These are phyloP conservation scores for Penicillium sclerotigenum DNA, from an alignment of 2,329 filamentous ascomycete species.

Conservation along the genomic window DNA sequence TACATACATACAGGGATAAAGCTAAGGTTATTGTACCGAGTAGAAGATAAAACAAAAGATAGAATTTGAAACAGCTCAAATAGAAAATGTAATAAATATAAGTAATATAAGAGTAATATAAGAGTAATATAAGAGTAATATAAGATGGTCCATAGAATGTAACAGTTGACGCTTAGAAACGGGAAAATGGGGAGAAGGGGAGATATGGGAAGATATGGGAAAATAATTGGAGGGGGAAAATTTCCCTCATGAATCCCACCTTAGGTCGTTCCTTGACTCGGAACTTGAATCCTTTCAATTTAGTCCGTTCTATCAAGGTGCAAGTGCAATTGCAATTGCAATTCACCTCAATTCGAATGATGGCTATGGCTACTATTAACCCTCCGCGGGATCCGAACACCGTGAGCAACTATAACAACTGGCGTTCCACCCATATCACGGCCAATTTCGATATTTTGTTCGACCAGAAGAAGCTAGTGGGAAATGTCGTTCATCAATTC, in stretches of 20 bases:
- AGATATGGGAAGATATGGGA: not conserved
- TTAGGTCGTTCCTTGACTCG: slow-evolving; percentile 4
- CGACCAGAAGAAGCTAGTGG: slow-evolving; percentile 69
- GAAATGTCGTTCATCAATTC: slow-evolving; percentile 72
- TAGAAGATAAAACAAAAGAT: too few relatives aligned
- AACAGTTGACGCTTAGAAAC: slow-evolving; percentile 17
- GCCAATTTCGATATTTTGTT: slow-evolving; percentile 84
- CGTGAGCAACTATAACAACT: slow-evolving; percentile 84
- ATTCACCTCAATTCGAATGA: slow-evolving; percentile 29
- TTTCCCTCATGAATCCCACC: slow-evolving; percentile 6
- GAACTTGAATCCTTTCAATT: not conserved
- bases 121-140: not conserved
- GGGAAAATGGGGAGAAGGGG: not conserved
- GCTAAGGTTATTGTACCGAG: not conserved
- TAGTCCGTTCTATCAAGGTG: not conserved
- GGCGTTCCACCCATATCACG: slow-evolving; percentile 77
- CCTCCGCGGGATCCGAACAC: slow-evolving; percentile 78
- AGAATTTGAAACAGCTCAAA: not conserved
- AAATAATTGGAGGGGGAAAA: not conserved
- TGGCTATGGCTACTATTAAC: slow-evolving; percentile 44
- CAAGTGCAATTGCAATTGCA: slow-evolving; percentile 8
- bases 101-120: not conserved
- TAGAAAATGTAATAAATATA: not conserved
- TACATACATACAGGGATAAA: not conserved
- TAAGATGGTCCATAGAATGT: too few relatives aligned